Conservation (phyloP, 768 basidiomycete species). For the Russula lepida region DNA sequence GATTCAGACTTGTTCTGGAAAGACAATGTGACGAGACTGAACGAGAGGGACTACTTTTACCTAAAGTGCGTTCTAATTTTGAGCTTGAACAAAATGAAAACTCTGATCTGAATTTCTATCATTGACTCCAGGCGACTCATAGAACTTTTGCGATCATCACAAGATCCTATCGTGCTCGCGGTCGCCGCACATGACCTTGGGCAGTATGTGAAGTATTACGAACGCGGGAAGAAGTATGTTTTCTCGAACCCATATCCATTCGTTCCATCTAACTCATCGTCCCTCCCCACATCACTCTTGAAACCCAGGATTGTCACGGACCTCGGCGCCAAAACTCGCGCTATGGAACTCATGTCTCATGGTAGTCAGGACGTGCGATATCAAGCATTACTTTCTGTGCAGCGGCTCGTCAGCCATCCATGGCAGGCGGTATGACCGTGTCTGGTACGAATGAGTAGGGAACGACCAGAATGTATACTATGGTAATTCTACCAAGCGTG, state of each 20-base stretch:
- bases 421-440: slow-evolving; percentile 49
- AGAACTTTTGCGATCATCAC: slow-evolving; percentile 56
- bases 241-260: neutral
- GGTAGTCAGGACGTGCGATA: slow-evolving; percentile 84
- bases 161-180: slow-evolving; percentile 72
- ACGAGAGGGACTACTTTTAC: slow-evolving; percentile 76
- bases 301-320: slow-evolving; percentile 62
- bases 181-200: slow-evolving; percentile 92
- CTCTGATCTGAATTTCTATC: neutral
- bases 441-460: neutral
- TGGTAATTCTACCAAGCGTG: slow-evolving; percentile 9
- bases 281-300: slow-evolving; percentile 5
- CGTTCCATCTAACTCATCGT: neutral
- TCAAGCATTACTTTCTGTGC: slow-evolving; percentile 82
- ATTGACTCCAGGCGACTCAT: slow-evolving; percentile 55
- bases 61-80: slow-evolving; percentile 49
- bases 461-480: neutral
- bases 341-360: slow-evolving; percentile 92
- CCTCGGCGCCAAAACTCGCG: slow-evolving; percentile 75
- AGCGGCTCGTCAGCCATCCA: slow-evolving; percentile 85
- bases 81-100: neutral
- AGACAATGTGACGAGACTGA: slow-evolving; percentile 81
- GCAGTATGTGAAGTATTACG: slow-evolving; percentile 87
- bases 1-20: slow-evolving; percentile 98
- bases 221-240: slow-evolving; percentile 83